Base-by-base conservation (phyloP, 2,329 filamentous ascomycete species). In the Apiospora malaysiana region DNA sequence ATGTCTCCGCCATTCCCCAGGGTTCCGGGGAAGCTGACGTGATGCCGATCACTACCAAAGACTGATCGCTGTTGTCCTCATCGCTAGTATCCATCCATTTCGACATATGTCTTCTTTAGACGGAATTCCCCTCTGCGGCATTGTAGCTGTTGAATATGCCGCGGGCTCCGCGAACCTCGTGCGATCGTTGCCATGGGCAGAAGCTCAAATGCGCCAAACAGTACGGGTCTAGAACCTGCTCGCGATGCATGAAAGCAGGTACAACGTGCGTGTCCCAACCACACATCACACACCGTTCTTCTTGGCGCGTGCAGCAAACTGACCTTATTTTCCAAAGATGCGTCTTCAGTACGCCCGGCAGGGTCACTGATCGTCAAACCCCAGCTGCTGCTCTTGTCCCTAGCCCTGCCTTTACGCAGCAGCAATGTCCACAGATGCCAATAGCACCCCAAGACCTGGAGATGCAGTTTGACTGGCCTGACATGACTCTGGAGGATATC, bases 121-220 rank as follows among this genome's bases (percentile, higher is more conserved):
- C 8, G 4, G 8, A 9, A 42, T 42, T 42, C 40, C 8, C 42
- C 42, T 45, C 42, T 18, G 16, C 42, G 5, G 42, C 42, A 16
- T 16, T 16, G 4, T 4, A 18, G 25, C 37, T 37, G 49, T 21
- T 27, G 14, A 69, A 23, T 4, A 76, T 76, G 74, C 68, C 72
- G 10, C 71, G 71, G 8, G 72, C 71, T 4, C 25, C 75, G 65
- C 75, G 78, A 18, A 77, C 77, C 23, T 81, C 82, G 18, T 85
- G 82, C 71, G 82, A 84, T 75, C 78, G 85, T 51, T 86, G 85
- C 51, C 84, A 86, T 71, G 78, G 80, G 23, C 85, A 87, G 49
- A 86, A 86, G 75, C 77, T 86, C 16, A 80, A 81, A 75, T 87
- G 85, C 68, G 82, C 82, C 6, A 84, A 84, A 69, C 77, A 80